Evolutionary conservation across 495 filamentous ascomycete genomes (phyloP), one percentile per base, ranked within the genome.

Genomic region (Acidomyces sp.): DNA sequence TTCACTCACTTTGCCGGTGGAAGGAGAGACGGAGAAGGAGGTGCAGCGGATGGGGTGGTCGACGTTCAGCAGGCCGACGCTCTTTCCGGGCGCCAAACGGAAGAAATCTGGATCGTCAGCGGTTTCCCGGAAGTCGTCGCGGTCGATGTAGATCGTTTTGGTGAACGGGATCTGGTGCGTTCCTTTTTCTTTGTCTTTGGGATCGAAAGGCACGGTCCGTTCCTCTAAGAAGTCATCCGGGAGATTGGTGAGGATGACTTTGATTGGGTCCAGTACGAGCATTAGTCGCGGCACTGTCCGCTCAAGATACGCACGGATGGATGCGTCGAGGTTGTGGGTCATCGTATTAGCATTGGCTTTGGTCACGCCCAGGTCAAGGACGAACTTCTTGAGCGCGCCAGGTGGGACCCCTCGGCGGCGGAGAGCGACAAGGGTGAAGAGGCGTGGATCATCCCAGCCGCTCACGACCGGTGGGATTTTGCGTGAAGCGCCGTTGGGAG

Each of bases 131-230:
- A 95, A 97, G 57, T 97, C 90, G 25, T 71, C 77, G 33, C 85
- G 78, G 55, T 97, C 90, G 35, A 97, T 95, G 64, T 90, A 94
- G 12, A 95, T 71, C 6, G 67, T 82, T 57, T 77, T 77, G n/a
- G 83, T 85, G 56, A 93, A 78, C 23, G 81, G 81, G 46, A 93
- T 63, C 47, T 64, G 69, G 51, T 69, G 65, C 53, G 59, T 48
- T 34, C 59, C 55, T 15, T 49, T 51, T 15, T 66, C 65, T 2
- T 76, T 65, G 42, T 83, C 75, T 59, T 85, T 90, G 3, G 77
- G 71, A 13, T 78, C 77, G 56, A 87, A 87, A 0, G 85, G 82
- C 5, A 81, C 56, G 1, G 70, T 69, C 31, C 87, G 45, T 38
- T 76, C 62, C 37, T 75, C 66, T 10, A 71, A 54, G 36, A 83